phyloP scores from a whole-genome alignment of 202 grass and related monocot species.

The Elaeis oleifera region DNA sequence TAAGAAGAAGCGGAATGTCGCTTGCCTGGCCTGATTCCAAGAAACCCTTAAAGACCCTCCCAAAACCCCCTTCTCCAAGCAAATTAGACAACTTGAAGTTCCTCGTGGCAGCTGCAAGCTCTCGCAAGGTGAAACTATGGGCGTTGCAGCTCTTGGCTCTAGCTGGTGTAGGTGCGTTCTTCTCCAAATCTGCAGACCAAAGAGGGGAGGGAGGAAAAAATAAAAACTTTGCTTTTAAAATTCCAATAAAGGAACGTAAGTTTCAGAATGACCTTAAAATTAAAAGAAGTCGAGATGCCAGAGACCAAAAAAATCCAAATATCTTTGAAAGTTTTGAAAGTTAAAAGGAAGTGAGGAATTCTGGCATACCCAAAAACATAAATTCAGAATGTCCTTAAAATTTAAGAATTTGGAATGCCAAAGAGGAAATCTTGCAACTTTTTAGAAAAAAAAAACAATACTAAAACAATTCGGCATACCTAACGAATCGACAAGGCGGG shows the following conservation, averaged over 20 bases:
- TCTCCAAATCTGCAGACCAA: too few species aligned
- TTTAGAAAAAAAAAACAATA: too few species aligned
- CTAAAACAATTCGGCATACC: not conserved
- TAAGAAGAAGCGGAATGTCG: not conserved
- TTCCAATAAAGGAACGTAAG: too few species aligned
- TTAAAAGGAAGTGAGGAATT: too few species aligned
- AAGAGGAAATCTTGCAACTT: too few species aligned
- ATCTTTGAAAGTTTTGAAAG: too few species aligned
- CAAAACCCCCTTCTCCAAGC: constrained; percentile 59
- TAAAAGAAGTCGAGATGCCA: not conserved
- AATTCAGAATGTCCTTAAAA: too few species aligned
- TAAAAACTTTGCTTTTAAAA: too few species aligned
- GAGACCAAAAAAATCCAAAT: not conserved
- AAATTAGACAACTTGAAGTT: constrained; percentile 33
- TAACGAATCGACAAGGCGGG: not conserved
- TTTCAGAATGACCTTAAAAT: too few species aligned
- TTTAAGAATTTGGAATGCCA: too few species aligned
- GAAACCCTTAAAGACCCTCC: constrained; percentile 42
- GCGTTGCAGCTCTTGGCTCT: not conserved
- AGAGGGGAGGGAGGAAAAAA: too few species aligned
- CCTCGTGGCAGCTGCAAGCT: constrained; percentile 35
- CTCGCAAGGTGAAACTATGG: constrained; percentile 33
- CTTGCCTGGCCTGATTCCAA: constrained; percentile 29
- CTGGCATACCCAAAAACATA: too few species aligned
- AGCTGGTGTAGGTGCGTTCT: not conserved